phyloP scores from a whole-genome alignment of 352 stramenopile genomes.

The Phytophthora foliorum region DNA sequence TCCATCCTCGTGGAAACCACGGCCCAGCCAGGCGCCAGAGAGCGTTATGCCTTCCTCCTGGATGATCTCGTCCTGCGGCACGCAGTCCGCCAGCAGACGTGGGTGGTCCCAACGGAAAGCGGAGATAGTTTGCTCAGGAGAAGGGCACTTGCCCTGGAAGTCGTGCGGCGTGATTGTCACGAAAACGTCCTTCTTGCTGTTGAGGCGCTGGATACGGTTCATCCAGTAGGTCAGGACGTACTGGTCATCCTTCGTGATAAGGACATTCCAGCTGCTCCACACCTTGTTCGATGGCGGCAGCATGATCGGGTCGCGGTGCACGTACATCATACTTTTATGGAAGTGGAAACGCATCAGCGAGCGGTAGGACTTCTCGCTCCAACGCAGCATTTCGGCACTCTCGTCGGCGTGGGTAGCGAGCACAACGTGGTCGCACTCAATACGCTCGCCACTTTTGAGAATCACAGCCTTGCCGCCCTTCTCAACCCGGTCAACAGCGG shows the following conservation, averaged over 20 bases:
- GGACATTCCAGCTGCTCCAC: constrained; percentile 89
- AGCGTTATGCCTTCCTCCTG: constrained; percentile 87
- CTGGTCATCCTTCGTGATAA: constrained; percentile 86
- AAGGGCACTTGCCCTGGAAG: constrained; percentile 70
- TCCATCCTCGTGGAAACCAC: constrained; percentile 89
- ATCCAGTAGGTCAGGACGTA: constrained; percentile 93
- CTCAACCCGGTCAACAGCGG: constrained; percentile 68
- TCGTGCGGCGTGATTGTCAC: constrained; percentile 88
- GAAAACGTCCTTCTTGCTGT: constrained; percentile 89
- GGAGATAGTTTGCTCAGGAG: constrained; percentile 62
- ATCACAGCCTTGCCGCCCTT: constrained; percentile 86
- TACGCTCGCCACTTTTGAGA: constrained; percentile 71
- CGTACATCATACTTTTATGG: constrained; percentile 92
- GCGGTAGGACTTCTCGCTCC: constrained; percentile 69
- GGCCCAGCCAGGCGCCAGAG: constrained; percentile 83
- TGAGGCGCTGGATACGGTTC: constrained; percentile 90
- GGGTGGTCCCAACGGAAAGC: constrained; percentile 90
- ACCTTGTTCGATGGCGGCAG: constrained; percentile 79
- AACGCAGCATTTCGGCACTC: constrained; percentile 77
- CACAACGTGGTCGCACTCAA: constrained; percentile 89
- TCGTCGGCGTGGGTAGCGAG: constrained; percentile 85
- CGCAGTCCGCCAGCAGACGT: constrained; percentile 82
- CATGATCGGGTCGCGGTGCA: constrained; percentile 84
- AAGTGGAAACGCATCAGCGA: constrained; percentile 86
- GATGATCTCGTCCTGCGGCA: constrained; percentile 89